Base-by-base conservation (phyloP, 2,329 filamentous ascomycete species). In the Graphilbum ipis-grandicollis region DNA sequence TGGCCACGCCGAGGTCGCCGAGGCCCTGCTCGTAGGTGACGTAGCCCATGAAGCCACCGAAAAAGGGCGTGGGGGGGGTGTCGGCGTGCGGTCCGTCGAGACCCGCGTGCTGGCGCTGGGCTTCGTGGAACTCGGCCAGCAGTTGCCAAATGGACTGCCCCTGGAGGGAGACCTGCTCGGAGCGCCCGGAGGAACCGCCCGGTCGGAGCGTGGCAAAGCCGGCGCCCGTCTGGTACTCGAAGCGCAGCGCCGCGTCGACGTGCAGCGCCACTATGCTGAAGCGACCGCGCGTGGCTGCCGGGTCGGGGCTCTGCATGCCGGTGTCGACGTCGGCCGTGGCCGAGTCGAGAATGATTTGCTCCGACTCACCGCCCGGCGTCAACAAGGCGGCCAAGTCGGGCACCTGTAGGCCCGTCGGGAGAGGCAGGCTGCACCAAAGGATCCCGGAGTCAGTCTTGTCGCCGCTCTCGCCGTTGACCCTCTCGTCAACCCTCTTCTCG, bases 11-110 rank as follows among this genome's bases (percentile, higher is more conserved):
- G 37, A 75, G 74, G 15, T 65, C 72, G 44, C 65, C 60, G 1
- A 92, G 59, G 0, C 83, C 82, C 51, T 85, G 72, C 53, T 93
- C 85, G 42, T 93, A 93, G 0, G 81, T 84, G 35, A 84, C 68
- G 48, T 79, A 92, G 0, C 85, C 85, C 57, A 93, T 72, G 41
- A 93, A 75, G 0, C 85, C 85, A 36, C 83, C 85, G 55, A 81
- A 73, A 51, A 93, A 93, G 0, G 80, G 69, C 0, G 57, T 56
- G 7, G 19, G 4, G 4, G n/a, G 12, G 12, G 7, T 2, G 23
- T 3, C 17, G 15, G 6, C 5, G 23, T 10, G n/a, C n/a, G 8
- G 10, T 5, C 12, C 19, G 10, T 9, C 9, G 2, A 18, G 5
- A 1, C 15, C n/a, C 2, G 7, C 5, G 2, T 14, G 21, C 13